These are phyloP conservation scores for Arachis monticola DNA, from an alignment of 331 rosid genomes.

Conservation along the genomic window DNA sequence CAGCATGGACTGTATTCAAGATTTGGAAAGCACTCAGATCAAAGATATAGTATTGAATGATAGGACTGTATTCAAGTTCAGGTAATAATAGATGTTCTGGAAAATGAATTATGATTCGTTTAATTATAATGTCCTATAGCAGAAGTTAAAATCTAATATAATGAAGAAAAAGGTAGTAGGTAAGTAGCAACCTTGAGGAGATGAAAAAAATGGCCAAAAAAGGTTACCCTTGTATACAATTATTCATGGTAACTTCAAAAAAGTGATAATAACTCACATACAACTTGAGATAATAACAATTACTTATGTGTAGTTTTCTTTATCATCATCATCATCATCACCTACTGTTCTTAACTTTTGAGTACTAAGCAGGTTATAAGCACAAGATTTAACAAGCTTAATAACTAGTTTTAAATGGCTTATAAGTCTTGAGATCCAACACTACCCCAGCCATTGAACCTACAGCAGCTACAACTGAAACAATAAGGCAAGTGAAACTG, in stretches of 20 bases:
- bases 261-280: background rate
- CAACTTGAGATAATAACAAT: background rate
- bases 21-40: conserved; percentile 80
- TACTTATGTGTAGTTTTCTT: background rate
- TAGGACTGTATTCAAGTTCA: no score
- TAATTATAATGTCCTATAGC: background rate
- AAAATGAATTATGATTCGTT: background rate
- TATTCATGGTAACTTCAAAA: conserved; percentile 19
- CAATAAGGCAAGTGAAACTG: conserved; percentile 51
- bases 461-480: conserved; percentile 67
- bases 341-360: background rate
- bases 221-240: background rate
- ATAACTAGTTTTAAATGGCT: conserved; percentile 78
- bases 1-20: conserved; percentile 92
- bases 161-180: background rate
- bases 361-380: background rate
- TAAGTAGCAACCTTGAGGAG: background rate
- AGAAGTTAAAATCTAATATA: background rate
- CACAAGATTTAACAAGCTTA: conserved; percentile 27
- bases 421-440: conserved; percentile 75
- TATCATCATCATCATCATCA: no score
- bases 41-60: no score
- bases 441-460: conserved; percentile 75
- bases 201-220: background rate
- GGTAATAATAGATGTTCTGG: background rate